phyloP scores from a whole-genome alignment of 2,329 filamentous ascomycete genomes.

The Aspergillus calidoustus region DNA sequence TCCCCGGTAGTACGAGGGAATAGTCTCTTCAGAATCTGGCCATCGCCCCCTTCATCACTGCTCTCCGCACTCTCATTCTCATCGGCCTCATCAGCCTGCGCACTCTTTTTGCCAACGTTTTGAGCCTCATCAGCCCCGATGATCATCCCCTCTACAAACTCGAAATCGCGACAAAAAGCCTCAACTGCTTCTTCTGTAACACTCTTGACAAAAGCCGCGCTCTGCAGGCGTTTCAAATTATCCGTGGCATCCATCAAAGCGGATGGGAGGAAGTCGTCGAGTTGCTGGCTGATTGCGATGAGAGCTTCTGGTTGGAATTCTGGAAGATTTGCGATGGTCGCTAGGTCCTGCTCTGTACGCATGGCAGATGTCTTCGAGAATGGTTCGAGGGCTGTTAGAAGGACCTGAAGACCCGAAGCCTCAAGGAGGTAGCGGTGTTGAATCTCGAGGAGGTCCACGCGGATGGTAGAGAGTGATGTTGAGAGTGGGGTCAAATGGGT shows the following conservation, averaged over 20 bases:
- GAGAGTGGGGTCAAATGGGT: constrained; percentile 62
- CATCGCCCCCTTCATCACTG: constrained; percentile 40
- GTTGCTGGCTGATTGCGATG: constrained; percentile 69
- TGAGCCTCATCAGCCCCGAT: constrained; percentile 60
- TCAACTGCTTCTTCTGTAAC: constrained; percentile 84
- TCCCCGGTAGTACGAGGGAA: constrained; percentile 69
- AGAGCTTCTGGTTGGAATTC: constrained; percentile 66
- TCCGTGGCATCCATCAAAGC: constrained; percentile 91
- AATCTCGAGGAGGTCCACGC: constrained; percentile 62
- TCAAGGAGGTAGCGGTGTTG: constrained; percentile 75
- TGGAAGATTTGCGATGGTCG: constrained; percentile 58
- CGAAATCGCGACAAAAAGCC: constrained; percentile 84
- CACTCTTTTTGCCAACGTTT: constrained; percentile 35
- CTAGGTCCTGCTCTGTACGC: constrained; percentile 48
- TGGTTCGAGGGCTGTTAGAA: constrained; percentile 63
- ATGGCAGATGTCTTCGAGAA: constrained; percentile 37
- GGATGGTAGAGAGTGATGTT: constrained; percentile 53
- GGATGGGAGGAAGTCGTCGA: constrained; percentile 91
- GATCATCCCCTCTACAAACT: constrained; percentile 66
- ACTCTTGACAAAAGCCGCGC: constrained; percentile 70
- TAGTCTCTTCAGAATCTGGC: constrained; percentile 55
- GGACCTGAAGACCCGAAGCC: constrained; percentile 71
- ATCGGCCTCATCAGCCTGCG: constrained; percentile 33
- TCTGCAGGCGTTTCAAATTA: constrained; percentile 74
- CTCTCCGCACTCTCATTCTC: constrained; percentile 35